Evolutionary conservation across 2,329 filamentous ascomycete genomes (phyloP), one percentile per base, ranked within the genome.

Genomic region (Penicillium sp.): DNA sequence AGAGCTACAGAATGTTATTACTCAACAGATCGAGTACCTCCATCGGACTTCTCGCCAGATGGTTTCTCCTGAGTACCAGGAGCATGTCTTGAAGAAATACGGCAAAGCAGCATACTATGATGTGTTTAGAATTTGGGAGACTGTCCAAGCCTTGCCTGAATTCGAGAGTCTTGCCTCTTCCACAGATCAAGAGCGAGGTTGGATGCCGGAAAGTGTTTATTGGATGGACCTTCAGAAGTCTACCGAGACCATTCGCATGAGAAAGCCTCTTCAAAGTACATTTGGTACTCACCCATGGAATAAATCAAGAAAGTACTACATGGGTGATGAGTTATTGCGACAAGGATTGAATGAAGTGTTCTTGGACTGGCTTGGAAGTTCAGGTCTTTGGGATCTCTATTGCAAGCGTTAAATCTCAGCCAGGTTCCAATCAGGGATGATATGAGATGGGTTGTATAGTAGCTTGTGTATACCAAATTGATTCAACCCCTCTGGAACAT

Each of bases 281-380:
- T 18, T 47, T 18, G 56, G 56, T n/a, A 49, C 42, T 0, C 33
- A 29, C 24, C 13, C 44, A 6, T 45, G 51, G 51, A 38, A 34
- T 12, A 33, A 46, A 24, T n/a, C 31, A 28, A 42, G 41, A 2
- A 44, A 26, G 3, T 59, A 52, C 28, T 51, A 52, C 5, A 59
- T 59, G 54, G 56, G 56, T 0, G 56, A 59, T 52, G 54, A 59
- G 31, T 49, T 57, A 24, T 16, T 59, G 10, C 51, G 56, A 10
- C 54, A 59, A 29, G 56, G 56, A 7, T 46, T 59, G 8, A 59
- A 57, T 42, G 56, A 59, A 29, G 16, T 36, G 1, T 57, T 59
- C 15, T 41, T 59, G 12, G 54, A 59, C 21, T 57, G 51, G 47
- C 34, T 59, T 23, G 54, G 36, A 26, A 26, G 16, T n/a, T 50